A percentile compares a stretch with the other conserved stretches of the same genome.
These are phyloP conservation scores for Pinus tabuliformis DNA, from an alignment of 75 land plant species.

Conservation along the genomic window DNA sequence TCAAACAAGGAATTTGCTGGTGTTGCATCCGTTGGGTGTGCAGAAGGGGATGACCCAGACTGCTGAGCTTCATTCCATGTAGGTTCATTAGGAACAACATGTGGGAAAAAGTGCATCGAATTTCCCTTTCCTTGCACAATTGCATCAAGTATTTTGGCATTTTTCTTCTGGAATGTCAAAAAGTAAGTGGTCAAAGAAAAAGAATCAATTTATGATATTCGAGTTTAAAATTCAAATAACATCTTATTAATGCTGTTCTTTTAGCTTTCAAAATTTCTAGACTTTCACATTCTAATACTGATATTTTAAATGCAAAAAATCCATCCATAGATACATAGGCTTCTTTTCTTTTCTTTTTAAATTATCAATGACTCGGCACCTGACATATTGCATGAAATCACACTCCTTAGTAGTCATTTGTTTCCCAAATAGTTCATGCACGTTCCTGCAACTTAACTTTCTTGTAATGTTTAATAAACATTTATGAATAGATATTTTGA, in stretches of 20 bases:
- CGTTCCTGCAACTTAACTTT: background rate
- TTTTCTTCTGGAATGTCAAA: slow-evolving; percentile 11
- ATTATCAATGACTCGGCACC: background rate
- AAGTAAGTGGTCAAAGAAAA: background rate
- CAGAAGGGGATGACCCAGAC: background rate
- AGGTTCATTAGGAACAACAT: slow-evolving; percentile 7
- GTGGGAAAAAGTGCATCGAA: slow-evolving; percentile 12
- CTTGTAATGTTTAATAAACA: background rate
- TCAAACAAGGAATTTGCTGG: slow-evolving; percentile 3
- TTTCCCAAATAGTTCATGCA: slow-evolving; percentile 10
- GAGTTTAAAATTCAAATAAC: background rate
- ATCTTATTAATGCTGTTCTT: background rate
- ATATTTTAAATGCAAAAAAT: background rate
- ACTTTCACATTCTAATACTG: background rate
- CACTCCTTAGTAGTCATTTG: slow-evolving; percentile 5
- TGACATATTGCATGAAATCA: background rate
- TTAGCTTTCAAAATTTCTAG: background rate
- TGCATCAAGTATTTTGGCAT: slow-evolving; percentile 17
- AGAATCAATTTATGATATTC: background rate
- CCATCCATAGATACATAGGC: background rate
- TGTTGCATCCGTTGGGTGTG: background rate
- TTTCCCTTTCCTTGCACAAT: slow-evolving; percentile 23
- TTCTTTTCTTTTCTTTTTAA: background rate
- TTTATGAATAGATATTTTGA: background rate
- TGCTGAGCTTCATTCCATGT: slow-evolving; percentile 3